Base-by-base conservation (phyloP, 345 rosid species). In the Pistacia integerrima region DNA sequence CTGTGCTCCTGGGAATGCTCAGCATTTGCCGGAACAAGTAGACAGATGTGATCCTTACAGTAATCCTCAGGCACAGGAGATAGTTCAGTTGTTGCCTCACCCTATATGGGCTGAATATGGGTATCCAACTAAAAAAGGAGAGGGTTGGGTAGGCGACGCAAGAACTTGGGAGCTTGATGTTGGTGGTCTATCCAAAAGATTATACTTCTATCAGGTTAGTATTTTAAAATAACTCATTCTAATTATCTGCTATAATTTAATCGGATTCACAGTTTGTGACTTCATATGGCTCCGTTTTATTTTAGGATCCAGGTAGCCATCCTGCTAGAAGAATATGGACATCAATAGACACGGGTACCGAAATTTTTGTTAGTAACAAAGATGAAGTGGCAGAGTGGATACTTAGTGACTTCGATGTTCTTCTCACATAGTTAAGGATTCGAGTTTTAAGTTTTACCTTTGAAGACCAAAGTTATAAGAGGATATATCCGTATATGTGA, bases 41-140 rank as follows among this genome's bases (percentile, higher is more conserved):
- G 87, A 85, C 73, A 69, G 76, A 20, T 88, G 94, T n/a, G 97
- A 92, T 80, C 84, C 97, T 56, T 88, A 83, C 49, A 90, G 94
- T 79, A 90, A 92, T 78, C 97, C 97, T 74, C 92, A 88, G 74
- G 90, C 87, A 60, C 97, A 90, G 41, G 94, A 90, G 81, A 80
- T 92, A 20, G 78, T 92, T 74, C 93, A 92, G 85, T 70, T 92
- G 82, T 78, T 92, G 80, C 90, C 97, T 44, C 97, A 88, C 69
- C 93, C 91, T 13, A 83, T 86, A 41, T 92, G 97, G 94, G 90
- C 81, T 14, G 87, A 78, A 52, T 90, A 90, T 68, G 94, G 94
- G 7, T 92, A 87, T 73, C 94, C 97, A 7, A 88, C 88, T 18
- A 78, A 81, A 69, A 51, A 77, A 70, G 93, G 94, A 8, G 88